Percentiles rank a stretch among this genome's conserved stretches.
Conservation (phyloP, 2,329 filamentous ascomycete genomes). For the Cyclaneusma minus region DNA sequence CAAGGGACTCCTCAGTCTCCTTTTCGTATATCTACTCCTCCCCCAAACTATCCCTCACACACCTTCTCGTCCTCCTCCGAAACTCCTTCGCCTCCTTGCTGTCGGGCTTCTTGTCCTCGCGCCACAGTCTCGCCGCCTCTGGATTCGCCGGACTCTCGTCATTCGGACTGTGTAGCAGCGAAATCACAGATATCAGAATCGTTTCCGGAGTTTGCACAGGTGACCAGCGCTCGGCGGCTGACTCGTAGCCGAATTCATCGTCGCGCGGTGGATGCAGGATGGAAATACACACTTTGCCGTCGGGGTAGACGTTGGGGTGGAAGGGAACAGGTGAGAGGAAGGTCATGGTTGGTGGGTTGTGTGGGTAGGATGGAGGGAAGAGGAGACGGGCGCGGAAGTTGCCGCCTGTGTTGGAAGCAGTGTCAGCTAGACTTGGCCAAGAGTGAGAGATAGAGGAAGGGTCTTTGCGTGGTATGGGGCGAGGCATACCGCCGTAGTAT, state of each 20-base stretch:
- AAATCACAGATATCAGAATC: conserved; percentile 83
- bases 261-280: conserved; percentile 93
- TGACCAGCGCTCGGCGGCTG: conserved; percentile 78
- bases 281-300: conserved; percentile 85
- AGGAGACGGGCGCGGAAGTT: conserved; percentile 77
- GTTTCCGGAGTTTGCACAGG: conserved; percentile 93
- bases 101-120: conserved; percentile 52
- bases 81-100: conserved; percentile 51
- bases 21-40: no score
- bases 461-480: conserved; percentile 1
- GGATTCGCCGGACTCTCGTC: conserved; percentile 93
- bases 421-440: conserved; percentile 1
- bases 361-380: conserved; percentile 78
- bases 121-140: conserved; percentile 77
- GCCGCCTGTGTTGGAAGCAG: conserved; percentile 42
- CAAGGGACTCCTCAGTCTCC: no score
- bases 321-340: conserved; percentile 75
- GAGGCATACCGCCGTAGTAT: conserved; percentile 67
- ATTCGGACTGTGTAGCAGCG: conserved; percentile 82
- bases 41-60: conserved; percentile 68
- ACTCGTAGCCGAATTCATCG: conserved; percentile 88
- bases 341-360: conserved; percentile 73
- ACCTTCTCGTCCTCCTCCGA: conserved; percentile 59
- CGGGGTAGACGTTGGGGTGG: conserved; percentile 86
- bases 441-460: conserved; percentile 1